These are phyloP conservation scores for Suillus paluster DNA, from an alignment of 768 basidiomycete species.

Conservation along the genomic window DNA sequence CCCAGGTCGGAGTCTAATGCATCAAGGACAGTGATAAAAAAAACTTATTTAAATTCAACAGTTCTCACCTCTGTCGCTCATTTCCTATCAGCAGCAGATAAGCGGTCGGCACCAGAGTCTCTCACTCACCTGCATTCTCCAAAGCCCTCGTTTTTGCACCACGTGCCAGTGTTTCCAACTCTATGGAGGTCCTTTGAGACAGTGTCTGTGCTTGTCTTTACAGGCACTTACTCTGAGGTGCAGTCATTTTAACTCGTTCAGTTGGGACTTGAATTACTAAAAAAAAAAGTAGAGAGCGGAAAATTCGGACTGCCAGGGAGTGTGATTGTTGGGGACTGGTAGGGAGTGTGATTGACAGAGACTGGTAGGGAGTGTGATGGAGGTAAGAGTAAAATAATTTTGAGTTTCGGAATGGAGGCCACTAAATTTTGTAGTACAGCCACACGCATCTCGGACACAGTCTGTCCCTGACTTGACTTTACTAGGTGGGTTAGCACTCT, in stretches of 20 bases:
- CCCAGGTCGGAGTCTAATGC: neutral
- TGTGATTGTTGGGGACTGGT: neutral
- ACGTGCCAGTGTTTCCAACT: neutral
- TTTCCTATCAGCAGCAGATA: neutral
- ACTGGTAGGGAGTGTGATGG: neutral
- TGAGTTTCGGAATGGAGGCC: neutral
- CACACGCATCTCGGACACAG: neutral
- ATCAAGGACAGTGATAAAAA: neutral
- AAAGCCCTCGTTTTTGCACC: neutral
- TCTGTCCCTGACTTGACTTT: neutral
- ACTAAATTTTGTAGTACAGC: neutral
- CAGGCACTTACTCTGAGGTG: neutral
- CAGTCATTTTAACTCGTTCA: neutral
- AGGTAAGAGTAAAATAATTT: conserved; percentile 4
- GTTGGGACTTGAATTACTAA: neutral
- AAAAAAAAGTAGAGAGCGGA: neutral
- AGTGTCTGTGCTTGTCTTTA: neutral
- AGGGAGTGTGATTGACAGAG: too few species aligned
- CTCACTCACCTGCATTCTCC: neutral
- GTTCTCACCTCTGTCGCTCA: neutral
- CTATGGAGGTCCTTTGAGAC: neutral
- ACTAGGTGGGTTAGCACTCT: neutral
- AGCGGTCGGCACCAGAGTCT: neutral
- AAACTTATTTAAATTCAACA: neutral
- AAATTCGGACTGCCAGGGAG: neutral